Evolutionary conservation across 441 rosid genomes (phyloP).

Genomic region (Eugenia klotzschiana): DNA sequence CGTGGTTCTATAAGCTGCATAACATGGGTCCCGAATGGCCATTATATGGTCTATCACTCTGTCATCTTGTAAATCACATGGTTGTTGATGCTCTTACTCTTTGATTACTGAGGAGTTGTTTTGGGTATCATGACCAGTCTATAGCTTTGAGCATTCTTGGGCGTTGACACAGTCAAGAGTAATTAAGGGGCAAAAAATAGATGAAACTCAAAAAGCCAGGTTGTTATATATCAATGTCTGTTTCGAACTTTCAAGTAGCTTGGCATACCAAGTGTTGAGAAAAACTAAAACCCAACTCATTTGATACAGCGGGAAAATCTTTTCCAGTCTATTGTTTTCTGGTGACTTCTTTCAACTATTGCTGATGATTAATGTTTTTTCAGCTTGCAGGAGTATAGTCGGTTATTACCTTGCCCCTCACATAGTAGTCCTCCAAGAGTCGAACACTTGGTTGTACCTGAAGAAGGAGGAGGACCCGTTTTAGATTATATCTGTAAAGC

Average conservation of each 20-base stretch:
- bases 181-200: not conserved
- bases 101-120: not conserved
- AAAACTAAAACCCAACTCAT: not conserved
- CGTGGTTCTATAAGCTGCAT: not conserved
- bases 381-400: slow-evolving; percentile 48
- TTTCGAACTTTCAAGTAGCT: not conserved
- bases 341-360: not conserved
- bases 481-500: slow-evolving; percentile 40
- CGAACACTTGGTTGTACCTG: slow-evolving; percentile 64
- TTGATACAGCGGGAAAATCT: not conserved
- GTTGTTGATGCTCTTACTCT: not conserved
- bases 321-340: not conserved
- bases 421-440: slow-evolving; percentile 46
- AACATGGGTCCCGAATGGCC: not conserved
- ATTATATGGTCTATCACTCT: not conserved
- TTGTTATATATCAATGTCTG: not conserved
- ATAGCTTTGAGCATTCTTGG: not conserved
- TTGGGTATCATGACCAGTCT: not conserved
- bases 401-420: slow-evolving; percentile 63
- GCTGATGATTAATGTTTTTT: not conserved
- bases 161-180: not conserved
- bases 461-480: slow-evolving; percentile 52
- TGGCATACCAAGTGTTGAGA: not conserved
- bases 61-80: not conserved
- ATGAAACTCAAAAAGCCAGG: not conserved